Evolutionary conservation across 2,329 filamentous ascomycete genomes (phyloP).

Genomic region (Colletotrichum sp.): DNA sequence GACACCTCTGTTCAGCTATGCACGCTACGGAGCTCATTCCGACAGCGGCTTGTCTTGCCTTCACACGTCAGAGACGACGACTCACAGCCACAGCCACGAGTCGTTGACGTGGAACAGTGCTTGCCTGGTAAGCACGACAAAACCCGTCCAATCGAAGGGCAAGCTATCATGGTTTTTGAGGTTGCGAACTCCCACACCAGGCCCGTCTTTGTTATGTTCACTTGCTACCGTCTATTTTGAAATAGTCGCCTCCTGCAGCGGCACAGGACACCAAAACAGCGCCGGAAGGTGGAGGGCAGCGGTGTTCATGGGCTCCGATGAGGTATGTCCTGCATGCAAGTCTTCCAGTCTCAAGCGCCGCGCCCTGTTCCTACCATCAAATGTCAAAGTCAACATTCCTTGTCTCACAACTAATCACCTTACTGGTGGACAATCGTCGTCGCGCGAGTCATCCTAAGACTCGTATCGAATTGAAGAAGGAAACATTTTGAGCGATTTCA

Average conservation of each 20-base stretch:
- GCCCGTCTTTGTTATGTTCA: background rate
- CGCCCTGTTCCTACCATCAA: background rate
- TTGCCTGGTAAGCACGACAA: conserved; percentile 7
- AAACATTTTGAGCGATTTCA: background rate
- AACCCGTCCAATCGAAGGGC: background rate
- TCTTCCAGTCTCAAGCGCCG: background rate
- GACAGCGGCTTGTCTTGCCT: background rate
- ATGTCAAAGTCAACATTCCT: background rate
- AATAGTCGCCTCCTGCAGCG: background rate
- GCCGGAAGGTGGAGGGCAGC: background rate
- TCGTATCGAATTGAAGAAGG: background rate
- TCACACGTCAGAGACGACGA: background rate
- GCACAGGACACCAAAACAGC: background rate
- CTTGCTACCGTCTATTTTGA: background rate
- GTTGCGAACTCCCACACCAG: background rate
- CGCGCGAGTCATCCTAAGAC: conserved; percentile 1
- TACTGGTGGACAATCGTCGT: background rate
- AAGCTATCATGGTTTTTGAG: background rate
- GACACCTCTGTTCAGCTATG: background rate
- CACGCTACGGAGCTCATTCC: background rate
- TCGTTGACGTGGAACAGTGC: background rate
- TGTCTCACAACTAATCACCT: background rate
- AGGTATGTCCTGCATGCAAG: background rate
- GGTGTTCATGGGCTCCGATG: background rate
- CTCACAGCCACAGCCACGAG: background rate